These are phyloP conservation scores for Trichoderma pleuroti DNA, from an alignment of 2,329 filamentous ascomycete genomes.

Conservation along the genomic window DNA sequence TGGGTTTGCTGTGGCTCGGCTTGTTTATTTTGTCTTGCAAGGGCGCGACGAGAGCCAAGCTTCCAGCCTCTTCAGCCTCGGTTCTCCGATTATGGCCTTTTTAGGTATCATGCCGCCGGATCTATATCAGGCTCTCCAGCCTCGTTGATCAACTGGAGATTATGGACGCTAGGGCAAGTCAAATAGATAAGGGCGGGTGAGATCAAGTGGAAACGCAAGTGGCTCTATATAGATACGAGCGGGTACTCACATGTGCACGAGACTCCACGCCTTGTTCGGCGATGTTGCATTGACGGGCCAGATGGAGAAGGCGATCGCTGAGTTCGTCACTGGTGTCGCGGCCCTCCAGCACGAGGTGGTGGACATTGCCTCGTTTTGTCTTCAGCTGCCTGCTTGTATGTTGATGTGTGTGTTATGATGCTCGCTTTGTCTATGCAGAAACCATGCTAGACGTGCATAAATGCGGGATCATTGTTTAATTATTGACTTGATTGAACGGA, in stretches of 20 bases:
- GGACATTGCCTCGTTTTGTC: neutral
- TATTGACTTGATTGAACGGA: neutral
- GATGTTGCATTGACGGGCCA: neutral
- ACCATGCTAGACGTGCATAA: neutral
- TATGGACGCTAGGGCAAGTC: neutral
- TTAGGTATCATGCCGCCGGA: neutral
- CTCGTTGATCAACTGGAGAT: neutral
- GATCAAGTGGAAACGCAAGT: neutral
- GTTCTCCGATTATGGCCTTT: neutral
- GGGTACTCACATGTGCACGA: neutral
- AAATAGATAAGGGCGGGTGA: neutral
- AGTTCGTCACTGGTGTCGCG: neutral
- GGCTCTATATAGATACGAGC: neutral
- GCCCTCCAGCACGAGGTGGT: neutral
- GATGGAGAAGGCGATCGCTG: neutral
- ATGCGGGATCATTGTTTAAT: neutral
- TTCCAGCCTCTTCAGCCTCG: neutral
- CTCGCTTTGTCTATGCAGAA: neutral
- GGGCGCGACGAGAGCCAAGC: neutral
- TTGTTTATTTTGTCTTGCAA: neutral
- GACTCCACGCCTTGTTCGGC: neutral
- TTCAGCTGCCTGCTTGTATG: neutral
- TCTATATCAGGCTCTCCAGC: neutral
- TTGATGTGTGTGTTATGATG: neutral
- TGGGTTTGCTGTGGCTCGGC: neutral